Evolutionary conservation across 129 eudicot genomes (phyloP).

Genomic region (Lactuca sativa): DNA sequence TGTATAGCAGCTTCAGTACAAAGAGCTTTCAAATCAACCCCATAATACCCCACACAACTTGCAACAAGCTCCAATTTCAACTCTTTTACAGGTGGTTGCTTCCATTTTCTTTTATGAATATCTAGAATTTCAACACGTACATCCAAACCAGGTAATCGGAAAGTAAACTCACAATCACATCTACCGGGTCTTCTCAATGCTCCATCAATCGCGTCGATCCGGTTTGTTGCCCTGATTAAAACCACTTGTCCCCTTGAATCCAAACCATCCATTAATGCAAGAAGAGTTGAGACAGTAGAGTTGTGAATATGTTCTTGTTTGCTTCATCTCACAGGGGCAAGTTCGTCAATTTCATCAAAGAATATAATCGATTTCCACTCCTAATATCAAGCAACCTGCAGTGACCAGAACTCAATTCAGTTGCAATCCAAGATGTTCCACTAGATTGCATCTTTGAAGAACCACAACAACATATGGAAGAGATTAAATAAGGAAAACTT

Average conservation of each 20-base stretch:
- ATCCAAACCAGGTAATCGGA: conserved; percentile 90
- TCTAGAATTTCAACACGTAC: conserved; percentile 95
- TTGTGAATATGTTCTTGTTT: conserved; percentile 98
- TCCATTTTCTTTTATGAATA: conserved; percentile 98
- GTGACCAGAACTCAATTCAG: too few species aligned
- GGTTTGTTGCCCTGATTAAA: conserved; percentile 93
- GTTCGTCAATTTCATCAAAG: conserved; percentile 97
- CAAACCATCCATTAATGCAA: conserved; percentile 98
- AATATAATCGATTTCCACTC: conserved; percentile 59
- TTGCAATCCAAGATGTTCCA: too few species aligned
- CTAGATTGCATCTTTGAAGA: too few species aligned
- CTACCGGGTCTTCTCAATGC: conserved; percentile 97
- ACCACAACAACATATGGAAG: too few species aligned
- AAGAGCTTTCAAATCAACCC: conserved; percentile 93
- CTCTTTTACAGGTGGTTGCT: conserved; percentile 75
- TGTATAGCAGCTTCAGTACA: conserved; percentile 99
- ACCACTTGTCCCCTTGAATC: conserved; percentile 99
- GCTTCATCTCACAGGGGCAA: conserved; percentile 98
- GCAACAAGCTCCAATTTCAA: conserved; percentile 90
- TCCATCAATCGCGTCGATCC: conserved; percentile 97
- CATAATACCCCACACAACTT: conserved; percentile 98
- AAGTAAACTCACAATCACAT: conserved; percentile 92
- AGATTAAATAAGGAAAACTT: too few species aligned
- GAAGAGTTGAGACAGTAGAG: conserved; percentile 92
- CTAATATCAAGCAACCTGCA: too few species aligned